A percentile compares a stretch with the other conserved stretches of the same genome.
phyloP scores from a whole-genome alignment of 148 eudicot genomes.

The Arctostaphylos glauca region DNA sequence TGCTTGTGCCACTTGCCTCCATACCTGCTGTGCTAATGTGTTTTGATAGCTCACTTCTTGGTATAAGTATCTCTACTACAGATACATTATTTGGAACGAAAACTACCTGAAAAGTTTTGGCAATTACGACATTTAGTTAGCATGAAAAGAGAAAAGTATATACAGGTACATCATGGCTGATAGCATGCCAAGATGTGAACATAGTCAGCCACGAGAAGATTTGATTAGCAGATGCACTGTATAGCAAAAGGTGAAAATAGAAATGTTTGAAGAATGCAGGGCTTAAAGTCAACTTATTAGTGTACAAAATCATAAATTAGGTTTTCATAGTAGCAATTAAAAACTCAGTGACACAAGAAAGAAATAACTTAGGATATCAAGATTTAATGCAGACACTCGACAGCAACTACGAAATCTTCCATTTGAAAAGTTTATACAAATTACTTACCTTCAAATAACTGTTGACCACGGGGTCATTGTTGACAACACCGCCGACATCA shows the following conservation, averaged over 20 bases:
- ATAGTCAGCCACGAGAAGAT: not conserved
- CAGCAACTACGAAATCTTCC: not conserved
- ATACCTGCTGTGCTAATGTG: conserved; percentile 99
- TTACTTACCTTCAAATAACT: conserved; percentile 72
- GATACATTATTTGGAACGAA: conserved; percentile 99
- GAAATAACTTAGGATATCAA: not conserved
- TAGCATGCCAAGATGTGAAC: conserved; percentile 10
- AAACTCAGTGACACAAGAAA: not conserved
- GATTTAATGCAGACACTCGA: not conserved
- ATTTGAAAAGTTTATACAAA: not conserved
- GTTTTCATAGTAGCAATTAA: not conserved
- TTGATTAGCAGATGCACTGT: not conserved
- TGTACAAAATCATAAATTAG: not conserved
- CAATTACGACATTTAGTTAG: not conserved
- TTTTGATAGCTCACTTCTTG: conserved; percentile 97
- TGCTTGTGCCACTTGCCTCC: conserved; percentile 99
- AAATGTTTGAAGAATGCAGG: not conserved
- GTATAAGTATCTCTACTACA: conserved; percentile 96
- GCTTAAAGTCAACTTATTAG: not conserved
- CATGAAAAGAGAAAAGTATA: not conserved
- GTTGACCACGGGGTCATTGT: conserved; percentile 89
- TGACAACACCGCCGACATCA: conserved; percentile 92
- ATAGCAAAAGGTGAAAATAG: not conserved
- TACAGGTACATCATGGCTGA: not conserved
- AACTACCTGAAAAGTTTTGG: conserved; percentile 53